Evolutionary conservation across 768 basidiomycete genomes (phyloP), one percentile per base, ranked within the genome.

Genomic region (Termitomyces sp.): DNA sequence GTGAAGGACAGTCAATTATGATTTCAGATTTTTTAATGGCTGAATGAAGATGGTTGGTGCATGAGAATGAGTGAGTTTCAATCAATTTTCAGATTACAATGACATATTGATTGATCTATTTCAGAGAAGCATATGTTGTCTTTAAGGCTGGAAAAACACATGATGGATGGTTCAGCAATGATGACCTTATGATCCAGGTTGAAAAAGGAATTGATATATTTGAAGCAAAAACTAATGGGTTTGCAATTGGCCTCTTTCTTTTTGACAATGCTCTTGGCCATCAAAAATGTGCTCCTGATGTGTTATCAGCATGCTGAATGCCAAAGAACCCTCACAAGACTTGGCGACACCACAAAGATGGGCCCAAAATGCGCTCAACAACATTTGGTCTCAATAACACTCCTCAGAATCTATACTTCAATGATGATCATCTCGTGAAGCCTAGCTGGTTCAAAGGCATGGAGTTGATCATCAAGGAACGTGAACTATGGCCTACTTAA

Each of bases 1-100:
- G 74, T 7, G 73, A 75, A 37, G 57, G 74, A 6, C 58, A 58
- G 2, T 75, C 72, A 7, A 47, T 72, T 8, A 75, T 75, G 72
- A 65, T 74, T n/a, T 65, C 71, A 0, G 69, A 76, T 54, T 74
- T 70, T 60, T 69, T 75, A 0, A 73, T 68, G 2, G 58, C 71
- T 1, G 69, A 73, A 45, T 71, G 66, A 50, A 65, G 71, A 10
- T 71, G 66, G 67, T 43, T 73, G 20, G 47, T 30, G 14, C 68
- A 66, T 9, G 59, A 44, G 2, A 64, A 71, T 65, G 64, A 63
- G 9, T 46, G 10, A 20, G 45, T 27, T 46, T 30, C 30, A 30
- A 30, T 30, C 7, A 30, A 3, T 30, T 30, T 30, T 7, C 7
- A 30, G 30, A 30, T 30, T 30, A 30, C 30, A 30, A 30, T 30